A percentile compares a stretch with the other conserved stretches of the same genome.
phyloP scores from a whole-genome alignment of 352 stramenopile species.

The Globisporangium cystogenes region DNA sequence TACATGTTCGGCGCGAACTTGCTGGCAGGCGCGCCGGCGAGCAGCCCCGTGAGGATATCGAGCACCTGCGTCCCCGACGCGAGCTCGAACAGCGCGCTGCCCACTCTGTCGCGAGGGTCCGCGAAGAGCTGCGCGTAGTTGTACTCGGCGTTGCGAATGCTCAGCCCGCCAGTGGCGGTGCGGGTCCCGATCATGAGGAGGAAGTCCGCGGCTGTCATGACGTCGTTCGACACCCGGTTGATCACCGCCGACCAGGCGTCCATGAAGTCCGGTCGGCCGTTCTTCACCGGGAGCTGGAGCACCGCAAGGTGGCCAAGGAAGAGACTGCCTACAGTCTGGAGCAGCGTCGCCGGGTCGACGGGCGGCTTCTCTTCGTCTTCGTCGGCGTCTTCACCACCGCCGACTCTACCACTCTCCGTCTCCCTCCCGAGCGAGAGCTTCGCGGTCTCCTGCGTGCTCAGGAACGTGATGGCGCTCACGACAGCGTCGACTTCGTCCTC shows the following conservation, averaged over 20 bases:
- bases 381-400: too few relatives aligned
- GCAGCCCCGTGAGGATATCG: slow-evolving; percentile 54
- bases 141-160: slow-evolving; percentile 41
- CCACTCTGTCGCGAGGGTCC: slow-evolving; percentile 35
- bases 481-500: slow-evolving; percentile 19
- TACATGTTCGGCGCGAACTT: slow-evolving; percentile 72
- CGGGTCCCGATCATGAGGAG: slow-evolving; percentile 43
- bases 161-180: slow-evolving; percentile 29
- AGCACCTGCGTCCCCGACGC: slow-evolving; percentile 60
- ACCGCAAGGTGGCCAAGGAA: slow-evolving; percentile 52
- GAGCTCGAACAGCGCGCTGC: slow-evolving; percentile 32
- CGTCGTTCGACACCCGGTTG: slow-evolving; percentile 50
- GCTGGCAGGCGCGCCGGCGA: slow-evolving; percentile 39
- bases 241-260: slow-evolving; percentile 60
- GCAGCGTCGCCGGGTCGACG: slow-evolving; percentile 23
- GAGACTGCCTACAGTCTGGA: slow-evolving; percentile 47
- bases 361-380: slow-evolving; percentile 21
- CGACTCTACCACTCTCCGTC: too few relatives aligned
- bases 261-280: slow-evolving; percentile 64
- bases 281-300: slow-evolving; percentile 40
- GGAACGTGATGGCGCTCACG: slow-evolving; percentile 55
- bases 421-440: slow-evolving; percentile 22
- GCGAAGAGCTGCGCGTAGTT: slow-evolving; percentile 62
- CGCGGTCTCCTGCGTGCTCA: slow-evolving; percentile 45
- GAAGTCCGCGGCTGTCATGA: slow-evolving; percentile 55